These are phyloP conservation scores for Metschnikowia rubicola DNA, from an alignment of 805 yeast genomes.

Conservation along the genomic window DNA sequence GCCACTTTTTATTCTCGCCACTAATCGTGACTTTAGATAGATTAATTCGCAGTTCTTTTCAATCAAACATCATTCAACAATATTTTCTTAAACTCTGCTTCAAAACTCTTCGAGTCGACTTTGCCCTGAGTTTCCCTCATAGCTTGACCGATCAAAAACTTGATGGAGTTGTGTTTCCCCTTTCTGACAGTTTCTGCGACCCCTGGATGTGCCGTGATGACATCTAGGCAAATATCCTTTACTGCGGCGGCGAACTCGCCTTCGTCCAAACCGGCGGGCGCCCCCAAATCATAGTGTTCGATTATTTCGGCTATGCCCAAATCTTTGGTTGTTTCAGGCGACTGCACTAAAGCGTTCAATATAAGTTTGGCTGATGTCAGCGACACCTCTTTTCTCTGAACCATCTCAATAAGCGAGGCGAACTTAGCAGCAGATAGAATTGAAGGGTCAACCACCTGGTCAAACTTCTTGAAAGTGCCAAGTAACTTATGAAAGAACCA, in stretches of 20 bases:
- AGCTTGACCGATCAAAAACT: slow-evolving; percentile 77
- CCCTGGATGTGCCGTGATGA: slow-evolving; percentile 45
- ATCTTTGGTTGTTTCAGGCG: slow-evolving; percentile 33
- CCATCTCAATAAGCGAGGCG: slow-evolving; percentile 51
- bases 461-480: slow-evolving; percentile 61
- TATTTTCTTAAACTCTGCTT: slow-evolving; percentile 19
- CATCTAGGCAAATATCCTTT: slow-evolving; percentile 41
- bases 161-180: slow-evolving; percentile 67
- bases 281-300: slow-evolving; percentile 48
- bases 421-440: slow-evolving; percentile 41
- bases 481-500: slow-evolving; percentile 83
- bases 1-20: neutral
- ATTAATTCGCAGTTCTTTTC: neutral
- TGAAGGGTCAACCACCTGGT: slow-evolving; percentile 28
- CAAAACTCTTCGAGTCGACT: slow-evolving; percentile 33
- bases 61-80: neutral
- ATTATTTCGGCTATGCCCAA: slow-evolving; percentile 44
- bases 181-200: slow-evolving; percentile 53
- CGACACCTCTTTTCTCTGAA: slow-evolving; percentile 50
- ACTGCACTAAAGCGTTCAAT: slow-evolving; percentile 56
- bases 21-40: too few species aligned
- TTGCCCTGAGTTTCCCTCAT: slow-evolving; percentile 78
- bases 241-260: slow-evolving; percentile 34
- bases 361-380: slow-evolving; percentile 65
- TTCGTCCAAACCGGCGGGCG: slow-evolving; percentile 25